These are phyloP conservation scores for Teratosphaeria viscida DNA, from an alignment of 2,329 filamentous ascomycete genomes.

Conservation along the genomic window DNA sequence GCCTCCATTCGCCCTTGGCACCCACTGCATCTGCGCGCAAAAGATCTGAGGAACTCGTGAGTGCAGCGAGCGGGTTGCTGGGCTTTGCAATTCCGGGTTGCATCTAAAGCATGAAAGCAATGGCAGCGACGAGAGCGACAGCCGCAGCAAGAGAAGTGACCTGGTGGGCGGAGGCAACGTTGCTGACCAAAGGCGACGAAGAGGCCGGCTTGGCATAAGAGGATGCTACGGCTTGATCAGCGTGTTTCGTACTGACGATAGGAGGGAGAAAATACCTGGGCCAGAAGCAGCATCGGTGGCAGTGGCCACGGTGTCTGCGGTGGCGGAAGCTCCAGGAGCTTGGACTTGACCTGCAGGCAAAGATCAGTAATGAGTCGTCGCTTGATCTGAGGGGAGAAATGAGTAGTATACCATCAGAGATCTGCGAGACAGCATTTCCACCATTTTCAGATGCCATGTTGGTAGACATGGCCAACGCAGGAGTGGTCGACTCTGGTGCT, in stretches of 20 bases:
- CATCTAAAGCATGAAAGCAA: not conserved
- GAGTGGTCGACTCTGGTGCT: not conserved
- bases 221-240: not conserved
- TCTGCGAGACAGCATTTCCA: not conserved
- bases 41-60: not conserved
- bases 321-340: not conserved
- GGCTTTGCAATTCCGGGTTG: not conserved
- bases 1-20: too few relatives aligned
- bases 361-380: not conserved
- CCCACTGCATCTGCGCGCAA: too few relatives aligned
- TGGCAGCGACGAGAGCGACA: not conserved
- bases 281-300: not conserved
- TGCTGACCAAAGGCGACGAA: not conserved
- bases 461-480: not conserved
- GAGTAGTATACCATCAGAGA: not conserved
- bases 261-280: not conserved
- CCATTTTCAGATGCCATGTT: not conserved
- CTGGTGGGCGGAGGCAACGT: not conserved
- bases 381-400: not conserved
- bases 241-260: not conserved
- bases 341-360: not conserved
- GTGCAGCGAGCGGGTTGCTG: too few relatives aligned
- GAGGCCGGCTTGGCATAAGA: not conserved
- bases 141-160: not conserved
- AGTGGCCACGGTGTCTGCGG: not conserved